A percentile compares a stretch with the other conserved stretches of the same genome.
phyloP scores from a whole-genome alignment of 768 basidiomycete species.

The Tulasnella sp. region DNA sequence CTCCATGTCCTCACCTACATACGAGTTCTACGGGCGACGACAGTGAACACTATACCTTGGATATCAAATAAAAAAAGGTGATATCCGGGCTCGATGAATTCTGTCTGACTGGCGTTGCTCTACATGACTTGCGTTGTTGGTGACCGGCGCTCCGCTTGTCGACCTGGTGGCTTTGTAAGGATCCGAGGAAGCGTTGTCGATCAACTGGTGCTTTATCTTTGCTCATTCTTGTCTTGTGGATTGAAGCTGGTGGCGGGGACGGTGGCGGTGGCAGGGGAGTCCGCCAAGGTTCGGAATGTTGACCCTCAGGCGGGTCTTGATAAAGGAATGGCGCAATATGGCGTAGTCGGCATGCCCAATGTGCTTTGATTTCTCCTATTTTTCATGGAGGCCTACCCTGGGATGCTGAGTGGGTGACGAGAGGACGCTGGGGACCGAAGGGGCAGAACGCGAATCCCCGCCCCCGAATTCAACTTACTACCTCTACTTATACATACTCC shows the following conservation, averaged over 20 bases:
- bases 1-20: background rate
- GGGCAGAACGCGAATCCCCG: background rate
- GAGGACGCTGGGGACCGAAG: background rate
- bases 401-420: background rate
- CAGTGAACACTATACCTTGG: background rate
- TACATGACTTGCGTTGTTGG: too few relatives aligned
- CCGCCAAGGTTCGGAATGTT: too few relatives aligned
- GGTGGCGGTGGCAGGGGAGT: background rate
- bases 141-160: too few relatives aligned
- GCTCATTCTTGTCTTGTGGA: background rate
- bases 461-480: background rate
- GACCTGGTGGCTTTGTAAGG: too few relatives aligned
- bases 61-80: background rate
- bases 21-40: background rate
- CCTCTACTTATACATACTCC: background rate
- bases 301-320: background rate
- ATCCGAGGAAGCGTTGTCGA: too few relatives aligned
- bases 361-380: background rate
- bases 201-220: too few relatives aligned
- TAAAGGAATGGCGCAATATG: background rate
- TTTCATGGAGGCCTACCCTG: background rate
- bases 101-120: too few relatives aligned
- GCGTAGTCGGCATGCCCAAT: background rate
- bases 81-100: background rate
- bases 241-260: background rate